phyloP scores from a whole-genome alignment of 768 basidiomycete genomes.

The Omphalotus guepiniiformis region DNA sequence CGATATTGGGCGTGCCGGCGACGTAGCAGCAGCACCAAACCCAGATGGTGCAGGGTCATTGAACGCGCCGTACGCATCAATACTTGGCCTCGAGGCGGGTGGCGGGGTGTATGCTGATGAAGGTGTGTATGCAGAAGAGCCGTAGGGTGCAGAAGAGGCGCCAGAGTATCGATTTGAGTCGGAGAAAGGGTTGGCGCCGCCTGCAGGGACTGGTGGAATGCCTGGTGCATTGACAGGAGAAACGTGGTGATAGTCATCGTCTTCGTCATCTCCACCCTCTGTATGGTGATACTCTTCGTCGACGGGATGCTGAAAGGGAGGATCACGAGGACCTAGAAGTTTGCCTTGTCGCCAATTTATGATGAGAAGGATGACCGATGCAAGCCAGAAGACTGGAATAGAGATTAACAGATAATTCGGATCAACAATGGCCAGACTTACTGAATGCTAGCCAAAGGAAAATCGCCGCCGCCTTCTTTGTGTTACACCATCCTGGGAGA shows the following conservation, averaged over 20 bases:
- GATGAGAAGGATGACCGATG: constrained; percentile 60
- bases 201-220: constrained; percentile 19
- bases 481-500: constrained; percentile 81
- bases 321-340: constrained; percentile 57
- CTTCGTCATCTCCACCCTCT: constrained; percentile 48
- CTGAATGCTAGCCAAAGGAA: constrained; percentile 88
- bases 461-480: constrained; percentile 86
- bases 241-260: constrained; percentile 53
- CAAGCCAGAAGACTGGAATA: constrained; percentile 66
- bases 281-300: constrained; percentile 33
- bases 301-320: constrained; percentile 68
- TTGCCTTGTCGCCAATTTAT: constrained; percentile 76
- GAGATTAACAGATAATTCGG: constrained; percentile 4
- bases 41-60: constrained; percentile 82
- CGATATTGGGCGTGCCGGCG: constrained; percentile 24
- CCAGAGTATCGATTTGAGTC: constrained; percentile 50
- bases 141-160: constrained; percentile 24
- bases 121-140: constrained; percentile 20
- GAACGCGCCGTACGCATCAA: constrained; percentile 90
- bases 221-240: constrained; percentile 30
- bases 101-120: constrained; percentile 22
- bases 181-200: constrained; percentile 41
- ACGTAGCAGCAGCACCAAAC: constrained; percentile 40
- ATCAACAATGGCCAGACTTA: constrained; percentile 28
- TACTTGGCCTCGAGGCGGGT: constrained; percentile 49